phyloP scores from a whole-genome alignment of 352 stramenopile genomes.

The Pythium guiyangense region DNA sequence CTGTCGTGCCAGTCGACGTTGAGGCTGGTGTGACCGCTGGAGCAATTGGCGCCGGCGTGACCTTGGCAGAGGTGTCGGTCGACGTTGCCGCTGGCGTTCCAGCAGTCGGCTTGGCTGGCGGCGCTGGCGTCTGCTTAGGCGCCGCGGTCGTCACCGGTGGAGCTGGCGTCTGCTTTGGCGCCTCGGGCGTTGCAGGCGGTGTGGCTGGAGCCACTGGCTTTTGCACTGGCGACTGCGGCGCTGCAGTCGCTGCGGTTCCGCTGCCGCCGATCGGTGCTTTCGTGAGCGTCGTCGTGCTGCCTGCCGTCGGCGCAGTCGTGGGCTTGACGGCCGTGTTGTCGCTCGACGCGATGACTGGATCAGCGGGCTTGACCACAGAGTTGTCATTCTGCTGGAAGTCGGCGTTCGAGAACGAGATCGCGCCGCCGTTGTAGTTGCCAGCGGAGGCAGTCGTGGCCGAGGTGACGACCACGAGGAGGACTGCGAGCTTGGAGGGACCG shows the following conservation, averaged over 20 bases:
- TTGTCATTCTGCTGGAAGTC: conserved; percentile 18
- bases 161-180: conserved; percentile 1
- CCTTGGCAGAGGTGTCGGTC: not conserved
- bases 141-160: too few species aligned
- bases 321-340: conserved; percentile 9
- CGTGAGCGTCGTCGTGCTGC: not conserved
- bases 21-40: conserved; percentile 2
- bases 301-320: not conserved
- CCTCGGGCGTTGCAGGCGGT: not conserved
- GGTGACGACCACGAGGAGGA: conserved; percentile 11
- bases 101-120: conserved; percentile 6
- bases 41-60: conserved; percentile 6
- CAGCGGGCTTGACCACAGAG: conserved; percentile 13
- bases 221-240: conserved; percentile 4
- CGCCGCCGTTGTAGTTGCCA: conserved; percentile 9
- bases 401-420: conserved; percentile 16
- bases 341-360: conserved; percentile 7
- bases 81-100: conserved; percentile 17
- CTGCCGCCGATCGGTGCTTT: not conserved
- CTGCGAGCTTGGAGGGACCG: conserved; percentile 15
- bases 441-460: conserved; percentile 11
- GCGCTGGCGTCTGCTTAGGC: too few species aligned
- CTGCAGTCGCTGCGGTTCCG: not conserved
- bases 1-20: conserved; percentile 3
- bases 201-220: not conserved